Conservation (phyloP, 208 protist species). For the Trypanosoma vivax region DNA sequence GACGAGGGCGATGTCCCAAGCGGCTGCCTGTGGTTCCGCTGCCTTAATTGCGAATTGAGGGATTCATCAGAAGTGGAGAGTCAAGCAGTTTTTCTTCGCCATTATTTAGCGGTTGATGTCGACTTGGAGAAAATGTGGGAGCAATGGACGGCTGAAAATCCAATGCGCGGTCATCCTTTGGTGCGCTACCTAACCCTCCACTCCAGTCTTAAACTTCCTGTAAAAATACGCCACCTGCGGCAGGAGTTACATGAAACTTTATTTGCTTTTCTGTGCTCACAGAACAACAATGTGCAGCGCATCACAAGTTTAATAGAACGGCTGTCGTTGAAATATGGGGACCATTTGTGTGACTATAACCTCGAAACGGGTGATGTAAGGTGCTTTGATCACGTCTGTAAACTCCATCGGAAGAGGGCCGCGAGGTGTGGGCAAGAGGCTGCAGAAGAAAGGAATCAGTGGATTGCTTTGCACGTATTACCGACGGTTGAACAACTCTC, state of each 20-base stretch:
- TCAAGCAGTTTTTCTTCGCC: constrained; percentile 33
- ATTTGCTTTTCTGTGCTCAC: constrained; percentile 71
- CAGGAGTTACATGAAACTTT: constrained; percentile 74
- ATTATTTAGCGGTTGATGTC: constrained; percentile 66
- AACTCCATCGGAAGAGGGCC: not conserved
- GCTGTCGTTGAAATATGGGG: constrained; percentile 34
- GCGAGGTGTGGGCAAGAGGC: not conserved
- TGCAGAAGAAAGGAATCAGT: too few species aligned
- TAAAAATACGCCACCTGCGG: constrained; percentile 46
- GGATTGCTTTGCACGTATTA: constrained; percentile 42
- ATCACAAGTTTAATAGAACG: constrained; percentile 57
- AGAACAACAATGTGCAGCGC: constrained; percentile 77
- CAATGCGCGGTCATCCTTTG: constrained; percentile 42
- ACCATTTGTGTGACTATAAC: constrained; percentile 46
- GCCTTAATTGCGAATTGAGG: constrained; percentile 9
- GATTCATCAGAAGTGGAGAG: not conserved
- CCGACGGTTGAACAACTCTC: constrained; percentile 40
- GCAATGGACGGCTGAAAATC: constrained; percentile 46
- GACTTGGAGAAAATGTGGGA: constrained; percentile 44
- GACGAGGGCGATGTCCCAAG: too few species aligned
- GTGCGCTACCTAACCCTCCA: constrained; percentile 22
- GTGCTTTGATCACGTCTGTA: not conserved
- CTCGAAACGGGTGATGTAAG: constrained; percentile 25
- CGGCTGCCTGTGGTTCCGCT: constrained; percentile 16
- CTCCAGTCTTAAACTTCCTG: not conserved